Evolutionary conservation across 1,139 yeast genomes (phyloP).

Genomic region (Candida sanyaensis): DNA sequence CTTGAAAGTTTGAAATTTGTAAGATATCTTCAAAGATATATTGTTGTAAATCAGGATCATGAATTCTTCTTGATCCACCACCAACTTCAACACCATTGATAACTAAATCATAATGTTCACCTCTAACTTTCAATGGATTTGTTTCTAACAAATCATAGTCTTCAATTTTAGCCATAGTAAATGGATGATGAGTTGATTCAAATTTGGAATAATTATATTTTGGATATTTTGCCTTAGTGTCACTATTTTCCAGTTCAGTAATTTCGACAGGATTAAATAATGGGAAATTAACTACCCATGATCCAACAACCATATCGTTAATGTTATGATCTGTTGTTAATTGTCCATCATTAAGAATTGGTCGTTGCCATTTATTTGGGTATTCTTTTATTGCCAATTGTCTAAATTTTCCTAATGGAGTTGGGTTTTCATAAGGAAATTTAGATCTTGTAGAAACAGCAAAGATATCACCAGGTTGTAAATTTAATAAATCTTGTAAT

Average conservation of each 20-base stretch:
- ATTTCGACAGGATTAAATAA: conserved; percentile 73
- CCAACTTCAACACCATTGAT: conserved; percentile 95
- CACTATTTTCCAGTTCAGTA: conserved; percentile 30
- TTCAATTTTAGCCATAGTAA: conserved; percentile 81
- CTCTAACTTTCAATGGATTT: conserved; percentile 68
- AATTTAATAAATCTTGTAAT: conserved; percentile 34
- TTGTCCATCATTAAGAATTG: conserved; percentile 24
- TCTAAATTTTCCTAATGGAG: conserved; percentile 87
- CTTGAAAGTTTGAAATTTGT: conserved; percentile 54
- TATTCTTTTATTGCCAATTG: conserved; percentile 64
- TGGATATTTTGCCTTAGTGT: conserved; percentile 51
- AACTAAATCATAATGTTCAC: conserved; percentile 95
- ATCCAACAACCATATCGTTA: conserved; percentile 54
- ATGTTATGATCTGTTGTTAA: conserved; percentile 19
- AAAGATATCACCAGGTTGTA: conserved; percentile 70
- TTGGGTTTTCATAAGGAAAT: conserved; percentile 84
- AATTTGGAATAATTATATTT: conserved; percentile 47
- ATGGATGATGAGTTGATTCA: conserved; percentile 92
- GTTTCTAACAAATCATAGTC: conserved; percentile 60
- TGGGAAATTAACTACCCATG: conserved; percentile 93
- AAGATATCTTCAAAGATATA: conserved; percentile 63
- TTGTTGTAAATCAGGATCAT: conserved; percentile 75
- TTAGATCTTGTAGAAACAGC: conserved; percentile 73
- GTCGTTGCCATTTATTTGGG: conserved; percentile 55
- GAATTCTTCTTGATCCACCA: conserved; percentile 96